Percentiles rank a stretch among this genome's conserved stretches.
Conservation (phyloP, 495 filamentous ascomycete species). For the Thermochaetoides thermophila region DNA sequence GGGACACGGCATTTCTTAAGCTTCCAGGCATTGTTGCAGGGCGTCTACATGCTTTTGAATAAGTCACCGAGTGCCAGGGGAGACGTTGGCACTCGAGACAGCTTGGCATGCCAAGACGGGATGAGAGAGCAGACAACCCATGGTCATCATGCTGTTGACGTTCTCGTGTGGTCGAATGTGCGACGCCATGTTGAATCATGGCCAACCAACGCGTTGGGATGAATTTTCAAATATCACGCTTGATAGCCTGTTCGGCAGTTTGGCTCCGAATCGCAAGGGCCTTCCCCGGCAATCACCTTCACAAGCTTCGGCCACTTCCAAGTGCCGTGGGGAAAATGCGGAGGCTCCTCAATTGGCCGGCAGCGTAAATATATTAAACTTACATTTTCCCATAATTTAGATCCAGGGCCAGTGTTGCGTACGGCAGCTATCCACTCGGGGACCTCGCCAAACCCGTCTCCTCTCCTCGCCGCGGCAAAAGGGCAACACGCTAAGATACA, state of each 20-base stretch:
- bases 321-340: conserved; percentile 1
- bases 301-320: not conserved
- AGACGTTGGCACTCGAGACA: no score
- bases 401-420: not conserved
- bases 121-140: not conserved
- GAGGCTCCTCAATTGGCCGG: conserved; percentile 2
- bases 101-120: not conserved
- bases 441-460: no score
- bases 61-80: no score
- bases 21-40: no score
- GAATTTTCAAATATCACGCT: conserved; percentile 8
- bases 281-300: conserved; percentile 7
- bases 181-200: not conserved
- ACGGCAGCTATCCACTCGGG: no score
- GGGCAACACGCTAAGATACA: no score
- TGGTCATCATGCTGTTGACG: not conserved
- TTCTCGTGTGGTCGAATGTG: not conserved
- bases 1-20: no score
- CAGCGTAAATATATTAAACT: conserved; percentile 1
- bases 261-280: conserved; percentile 4
- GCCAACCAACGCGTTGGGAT: conserved; percentile 7
- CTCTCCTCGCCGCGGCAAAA: no score
- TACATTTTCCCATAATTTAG: not conserved
- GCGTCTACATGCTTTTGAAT: no score
- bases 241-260: conserved; percentile 19